These are phyloP conservation scores for Candida pseudoglaebosa DNA, from an alignment of 805 yeast species.

Conservation along the genomic window DNA sequence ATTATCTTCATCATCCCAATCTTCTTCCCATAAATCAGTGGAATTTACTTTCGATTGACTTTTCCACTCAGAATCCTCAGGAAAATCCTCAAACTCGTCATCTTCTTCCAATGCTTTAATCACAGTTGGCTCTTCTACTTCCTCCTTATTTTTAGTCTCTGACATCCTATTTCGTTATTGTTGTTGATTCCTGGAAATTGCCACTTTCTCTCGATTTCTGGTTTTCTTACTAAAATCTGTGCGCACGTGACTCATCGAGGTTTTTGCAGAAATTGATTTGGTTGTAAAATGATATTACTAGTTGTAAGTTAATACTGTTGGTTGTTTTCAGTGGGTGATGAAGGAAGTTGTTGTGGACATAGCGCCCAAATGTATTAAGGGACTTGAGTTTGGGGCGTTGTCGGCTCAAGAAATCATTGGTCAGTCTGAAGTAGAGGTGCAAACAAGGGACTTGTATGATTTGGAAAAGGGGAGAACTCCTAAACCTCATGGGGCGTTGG, in stretches of 20 bases:
- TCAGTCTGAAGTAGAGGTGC: constrained; percentile 91
- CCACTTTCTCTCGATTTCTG: no score
- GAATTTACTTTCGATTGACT: constrained; percentile 49
- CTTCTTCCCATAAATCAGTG: constrained; percentile 86
- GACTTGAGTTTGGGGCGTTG: constrained; percentile 89
- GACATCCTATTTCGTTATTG: constrained; percentile 1
- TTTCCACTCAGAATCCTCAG: constrained; percentile 78
- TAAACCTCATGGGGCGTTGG: constrained; percentile 81
- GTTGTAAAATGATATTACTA: neutral
- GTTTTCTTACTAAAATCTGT: no score
- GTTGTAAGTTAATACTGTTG: no score
- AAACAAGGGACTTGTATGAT: constrained; percentile 88
- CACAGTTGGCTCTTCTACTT: constrained; percentile 31
- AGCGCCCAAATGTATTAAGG: constrained; percentile 87
- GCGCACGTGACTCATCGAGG: no score
- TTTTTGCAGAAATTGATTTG: neutral
- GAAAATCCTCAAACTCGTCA: constrained; percentile 96
- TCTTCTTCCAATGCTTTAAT: constrained; percentile 87
- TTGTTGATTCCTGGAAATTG: neutral
- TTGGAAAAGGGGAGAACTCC: constrained; percentile 86
- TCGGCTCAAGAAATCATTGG: constrained; percentile 87
- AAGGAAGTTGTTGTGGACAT: constrained; percentile 61
- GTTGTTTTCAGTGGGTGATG: no score
- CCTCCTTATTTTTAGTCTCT: constrained; percentile 4
- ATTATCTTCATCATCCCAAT: constrained; percentile 95